Base-by-base conservation (phyloP, 305 asterid species). In the Rubia tinctorum region DNA sequence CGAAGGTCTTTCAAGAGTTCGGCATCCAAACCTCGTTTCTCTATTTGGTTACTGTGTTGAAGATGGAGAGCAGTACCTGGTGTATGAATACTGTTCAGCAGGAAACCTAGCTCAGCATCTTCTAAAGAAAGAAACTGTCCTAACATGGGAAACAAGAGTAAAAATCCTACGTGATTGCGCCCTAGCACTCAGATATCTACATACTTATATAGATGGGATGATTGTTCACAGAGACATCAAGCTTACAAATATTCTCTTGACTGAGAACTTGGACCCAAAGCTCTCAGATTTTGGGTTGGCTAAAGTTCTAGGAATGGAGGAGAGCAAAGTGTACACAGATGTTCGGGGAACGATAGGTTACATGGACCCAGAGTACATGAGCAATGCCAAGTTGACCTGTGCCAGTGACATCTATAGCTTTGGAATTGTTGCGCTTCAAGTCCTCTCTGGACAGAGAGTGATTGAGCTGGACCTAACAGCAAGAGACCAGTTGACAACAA, bases 331-430 rank as follows among this genome's bases (percentile, higher is more conserved):
- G 68, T 91, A 76, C 22, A 87, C 97, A 73, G 96, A 90, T 77
- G 91, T 91, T 74, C 84, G 93, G 5, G 97, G 96, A 66, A 91
- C 96, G 49, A 83, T 88, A 73, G 97, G 95, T 43, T 92, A 92
- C 56, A 86, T 92, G 97, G 96, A 92, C 73, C 97, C 97, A 5
- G 97, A 92, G 74, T 92, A 92, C 68, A 92, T 90, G 97, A 92
- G 93, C 78, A 90, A 91, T 56, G 97, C 96, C 69, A 90, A 87
- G 76, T 81, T 91, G 83, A 90, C 95, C 9, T 77, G 90, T 81
- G 96, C 97, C 37, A 88, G 97, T 83, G 97, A 91, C 67, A 80
- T 91, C 68, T 91, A 91, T 75, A 91, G 96, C 66, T 91, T 90
- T 37, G 96, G 96, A 73, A 90, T 91, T 72, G 97, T 91, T 64